phyloP scores from a whole-genome alignment of 148 eudicot species.

The Selenicereus undatus region DNA sequence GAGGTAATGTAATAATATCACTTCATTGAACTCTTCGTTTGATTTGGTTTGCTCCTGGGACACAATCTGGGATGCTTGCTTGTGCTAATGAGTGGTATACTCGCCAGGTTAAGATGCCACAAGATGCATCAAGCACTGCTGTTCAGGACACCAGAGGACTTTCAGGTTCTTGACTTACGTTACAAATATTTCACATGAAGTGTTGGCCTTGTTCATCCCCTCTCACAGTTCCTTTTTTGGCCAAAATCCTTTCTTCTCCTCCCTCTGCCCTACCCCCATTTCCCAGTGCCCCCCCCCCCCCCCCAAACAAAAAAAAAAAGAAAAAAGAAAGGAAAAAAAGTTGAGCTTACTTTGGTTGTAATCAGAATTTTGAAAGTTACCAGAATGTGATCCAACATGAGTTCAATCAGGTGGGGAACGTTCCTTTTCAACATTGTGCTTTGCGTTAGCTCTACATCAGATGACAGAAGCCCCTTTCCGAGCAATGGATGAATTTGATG shows the following conservation, averaged over 20 bases:
- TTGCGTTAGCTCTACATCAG: conserved; percentile 93
- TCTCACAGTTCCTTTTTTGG: not conserved
- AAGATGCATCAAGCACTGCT: conserved; percentile 76
- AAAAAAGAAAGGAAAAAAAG: not conserved
- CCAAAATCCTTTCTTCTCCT: not conserved
- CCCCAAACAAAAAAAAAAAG: not conserved
- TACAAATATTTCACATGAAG: not conserved
- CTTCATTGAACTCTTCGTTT: conserved; percentile 2
- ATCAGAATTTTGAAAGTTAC: not conserved
- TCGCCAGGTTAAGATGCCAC: conserved; percentile 87
- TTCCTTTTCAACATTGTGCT: conserved; percentile 91
- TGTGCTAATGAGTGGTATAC: conserved; percentile 2
- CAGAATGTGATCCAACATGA: conserved; percentile 9
- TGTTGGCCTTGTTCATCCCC: conserved; percentile 5
- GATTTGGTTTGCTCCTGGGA: not conserved
- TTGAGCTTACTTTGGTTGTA: not conserved
- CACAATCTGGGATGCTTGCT: conserved; percentile 1
- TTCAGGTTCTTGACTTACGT: conserved; percentile 56
- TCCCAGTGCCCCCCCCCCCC: too few species aligned
- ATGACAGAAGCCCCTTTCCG: conserved; percentile 99
- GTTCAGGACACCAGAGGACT: conserved; percentile 96
- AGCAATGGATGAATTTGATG: conserved; percentile 99
- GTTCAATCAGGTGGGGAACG: conserved; percentile 80
- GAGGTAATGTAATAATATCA: conserved; percentile 64
- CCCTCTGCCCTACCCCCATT: not conserved